These are phyloP conservation scores for Euphrasia confusa DNA, from an alignment of 257 asterid genomes.

Conservation along the genomic window DNA sequence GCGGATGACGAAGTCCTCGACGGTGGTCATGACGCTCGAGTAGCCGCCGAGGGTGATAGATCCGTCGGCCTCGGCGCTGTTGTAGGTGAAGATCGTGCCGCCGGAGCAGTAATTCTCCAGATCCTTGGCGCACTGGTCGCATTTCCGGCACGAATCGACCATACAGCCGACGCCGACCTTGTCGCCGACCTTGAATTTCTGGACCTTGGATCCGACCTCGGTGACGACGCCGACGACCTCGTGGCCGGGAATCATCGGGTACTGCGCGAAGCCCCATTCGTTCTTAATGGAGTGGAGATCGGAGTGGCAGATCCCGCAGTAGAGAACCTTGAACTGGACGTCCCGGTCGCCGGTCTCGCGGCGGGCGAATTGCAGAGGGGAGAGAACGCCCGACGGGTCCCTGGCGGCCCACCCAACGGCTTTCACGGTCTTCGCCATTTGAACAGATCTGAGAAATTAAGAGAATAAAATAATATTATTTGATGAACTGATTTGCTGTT, in stretches of 20 bases:
- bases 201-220: slow-evolving; percentile 31
- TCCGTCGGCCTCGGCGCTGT: slow-evolving; percentile 28
- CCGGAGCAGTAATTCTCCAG: slow-evolving; percentile 37
- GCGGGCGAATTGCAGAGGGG: slow-evolving; percentile 30
- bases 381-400: slow-evolving; percentile 31
- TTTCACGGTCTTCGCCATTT: slow-evolving; percentile 5
- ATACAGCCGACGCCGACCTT: slow-evolving; percentile 40
- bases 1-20: slow-evolving; percentile 30
- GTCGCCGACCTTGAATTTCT: slow-evolving; percentile 30
- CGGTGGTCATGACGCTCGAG: slow-evolving; percentile 27
- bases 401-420: slow-evolving; percentile 42
- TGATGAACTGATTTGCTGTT: too few species aligned
- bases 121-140: slow-evolving; percentile 29
- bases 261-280: neutral
- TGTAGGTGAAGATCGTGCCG: slow-evolving; percentile 21
- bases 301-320: slow-evolving; percentile 9
- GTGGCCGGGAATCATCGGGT: slow-evolving; percentile 9
- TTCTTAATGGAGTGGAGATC: slow-evolving; percentile 4
- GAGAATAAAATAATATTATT: too few species aligned
- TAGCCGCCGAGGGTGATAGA: slow-evolving; percentile 14
- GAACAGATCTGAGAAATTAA: neutral
- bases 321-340: slow-evolving; percentile 3
- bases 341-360: slow-evolving; percentile 22
- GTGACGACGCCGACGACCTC: slow-evolving; percentile 9
- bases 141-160: slow-evolving; percentile 32